Conservation (phyloP, 768 basidiomycete genomes). For the Fistulinella prunicolor region DNA sequence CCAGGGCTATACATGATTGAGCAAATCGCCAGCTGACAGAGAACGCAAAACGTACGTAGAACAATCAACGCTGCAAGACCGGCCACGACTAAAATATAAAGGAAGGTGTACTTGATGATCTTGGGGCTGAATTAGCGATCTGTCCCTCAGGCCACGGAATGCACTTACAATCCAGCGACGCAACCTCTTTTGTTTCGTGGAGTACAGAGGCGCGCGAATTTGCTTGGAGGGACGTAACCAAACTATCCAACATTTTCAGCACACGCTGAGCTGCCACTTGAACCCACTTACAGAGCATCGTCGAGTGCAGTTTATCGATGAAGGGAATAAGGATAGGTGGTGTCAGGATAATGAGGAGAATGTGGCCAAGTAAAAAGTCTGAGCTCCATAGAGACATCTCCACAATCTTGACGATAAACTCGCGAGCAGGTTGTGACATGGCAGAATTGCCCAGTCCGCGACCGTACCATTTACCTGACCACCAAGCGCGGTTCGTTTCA, state of each 20-base stretch:
- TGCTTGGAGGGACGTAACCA: constrained; percentile 96
- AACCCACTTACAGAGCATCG: constrained; percentile 74
- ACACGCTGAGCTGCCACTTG: not conserved
- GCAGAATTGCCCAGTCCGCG: constrained; percentile 88
- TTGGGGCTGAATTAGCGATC: constrained; percentile 24
- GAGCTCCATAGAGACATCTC: constrained; percentile 97
- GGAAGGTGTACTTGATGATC: constrained; percentile 81
- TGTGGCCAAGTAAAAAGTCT: constrained; percentile 84
- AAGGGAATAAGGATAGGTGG: constrained; percentile 84
- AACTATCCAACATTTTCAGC: constrained; percentile 45
- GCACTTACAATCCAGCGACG: constrained; percentile 80
- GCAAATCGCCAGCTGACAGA: constrained; percentile 1
- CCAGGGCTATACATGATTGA: constrained; percentile 47
- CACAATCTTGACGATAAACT: constrained; percentile 97
- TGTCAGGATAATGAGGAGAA: constrained; percentile 85
- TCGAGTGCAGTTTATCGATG: constrained; percentile 86
- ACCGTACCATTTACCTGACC: constrained; percentile 99
- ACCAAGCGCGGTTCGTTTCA: constrained; percentile 98
- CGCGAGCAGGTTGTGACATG: constrained; percentile 93
- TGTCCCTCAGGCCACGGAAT: not conserved
- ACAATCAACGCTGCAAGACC: constrained; percentile 78
- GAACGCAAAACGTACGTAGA: constrained; percentile 56
- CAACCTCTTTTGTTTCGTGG: constrained; percentile 89
- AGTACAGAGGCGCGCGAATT: constrained; percentile 90
- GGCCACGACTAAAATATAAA: constrained; percentile 76